phyloP scores from a whole-genome alignment of 495 filamentous ascomycete genomes.

The Hypoxylon subgilvum region DNA sequence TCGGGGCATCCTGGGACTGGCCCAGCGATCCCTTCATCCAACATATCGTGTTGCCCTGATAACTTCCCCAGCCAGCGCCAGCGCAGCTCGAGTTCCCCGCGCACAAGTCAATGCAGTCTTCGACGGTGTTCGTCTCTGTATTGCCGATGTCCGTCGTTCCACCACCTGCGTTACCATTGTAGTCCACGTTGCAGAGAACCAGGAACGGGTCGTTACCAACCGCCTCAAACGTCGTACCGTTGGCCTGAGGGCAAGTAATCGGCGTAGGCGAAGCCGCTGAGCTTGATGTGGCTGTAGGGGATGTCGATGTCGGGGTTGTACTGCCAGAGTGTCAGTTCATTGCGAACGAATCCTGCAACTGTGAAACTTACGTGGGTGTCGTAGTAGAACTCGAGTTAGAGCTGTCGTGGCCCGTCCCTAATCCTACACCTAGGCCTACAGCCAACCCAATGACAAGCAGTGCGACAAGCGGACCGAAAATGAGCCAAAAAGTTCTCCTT shows the following conservation, averaged over 20 bases:
- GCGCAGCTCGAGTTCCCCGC: slow-evolving; percentile 35
- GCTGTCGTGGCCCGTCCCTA: slow-evolving; percentile 8
- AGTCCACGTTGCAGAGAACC: slow-evolving; percentile 46
- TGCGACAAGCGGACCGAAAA: slow-evolving; percentile 32
- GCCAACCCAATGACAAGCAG: slow-evolving; percentile 40
- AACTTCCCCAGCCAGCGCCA: slow-evolving; percentile 46
- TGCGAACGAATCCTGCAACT: background rate
- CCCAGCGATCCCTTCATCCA: slow-evolving; percentile 62
- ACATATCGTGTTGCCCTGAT: slow-evolving; percentile 41
- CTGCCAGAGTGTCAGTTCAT: background rate
- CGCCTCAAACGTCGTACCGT: slow-evolving; percentile 42
- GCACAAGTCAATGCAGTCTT: slow-evolving; percentile 43
- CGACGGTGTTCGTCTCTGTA: slow-evolving; percentile 25
- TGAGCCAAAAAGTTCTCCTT: slow-evolving; percentile 32
- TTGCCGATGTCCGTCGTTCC: slow-evolving; percentile 42
- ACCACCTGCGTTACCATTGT: slow-evolving; percentile 27
- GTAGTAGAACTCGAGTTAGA: background rate
- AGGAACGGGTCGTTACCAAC: slow-evolving; percentile 23
- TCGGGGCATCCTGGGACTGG: slow-evolving; percentile 50
- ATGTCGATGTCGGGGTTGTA: slow-evolving; percentile 3
- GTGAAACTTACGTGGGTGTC: slow-evolving; percentile 12
- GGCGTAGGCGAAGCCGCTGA: slow-evolving; percentile 6
- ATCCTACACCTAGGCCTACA: slow-evolving; percentile 39
- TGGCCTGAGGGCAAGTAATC: slow-evolving; percentile 40
- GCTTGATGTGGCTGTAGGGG: background rate